phyloP scores from a whole-genome alignment of 208 protist genomes.

The Trypanosoma vivax region DNA sequence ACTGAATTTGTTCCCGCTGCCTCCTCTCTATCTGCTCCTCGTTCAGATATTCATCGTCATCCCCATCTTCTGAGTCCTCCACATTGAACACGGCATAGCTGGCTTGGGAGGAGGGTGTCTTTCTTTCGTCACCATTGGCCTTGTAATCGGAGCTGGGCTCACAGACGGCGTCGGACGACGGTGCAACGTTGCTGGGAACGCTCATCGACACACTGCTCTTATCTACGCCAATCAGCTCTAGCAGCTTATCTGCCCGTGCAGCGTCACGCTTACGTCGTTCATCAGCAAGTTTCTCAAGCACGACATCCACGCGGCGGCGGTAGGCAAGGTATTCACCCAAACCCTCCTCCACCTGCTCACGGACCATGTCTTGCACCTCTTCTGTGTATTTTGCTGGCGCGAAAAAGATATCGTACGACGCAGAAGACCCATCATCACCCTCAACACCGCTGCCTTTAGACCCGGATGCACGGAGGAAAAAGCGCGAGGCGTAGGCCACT shows the following conservation, averaged over 20 bases:
- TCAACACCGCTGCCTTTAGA: slow-evolving; percentile 3
- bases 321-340: slow-evolving; percentile 67
- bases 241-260: slow-evolving; percentile 35
- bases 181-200: not conserved
- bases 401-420: slow-evolving; percentile 44
- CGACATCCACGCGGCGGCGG: slow-evolving; percentile 57
- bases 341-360: slow-evolving; percentile 57
- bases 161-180: not conserved
- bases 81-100: slow-evolving; percentile 22
- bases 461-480: slow-evolving; percentile 47
- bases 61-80: slow-evolving; percentile 7
- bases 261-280: slow-evolving; percentile 33
- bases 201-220: not conserved
- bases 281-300: slow-evolving; percentile 52
- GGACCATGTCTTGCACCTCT: slow-evolving; percentile 55
- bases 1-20: slow-evolving; percentile 42
- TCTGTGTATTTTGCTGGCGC: slow-evolving; percentile 46
- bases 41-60: slow-evolving; percentile 20
- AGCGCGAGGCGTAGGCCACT: slow-evolving; percentile 48
- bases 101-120: not conserved
- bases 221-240: slow-evolving; percentile 42
- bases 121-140: not conserved
- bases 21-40: slow-evolving; percentile 28
- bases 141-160: not conserved
- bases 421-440: not conserved